Evolutionary conservation across 2,329 filamentous ascomycete species (phyloP), one percentile per base, ranked within the genome.

Genomic region (Stachybotrys echinatus): DNA sequence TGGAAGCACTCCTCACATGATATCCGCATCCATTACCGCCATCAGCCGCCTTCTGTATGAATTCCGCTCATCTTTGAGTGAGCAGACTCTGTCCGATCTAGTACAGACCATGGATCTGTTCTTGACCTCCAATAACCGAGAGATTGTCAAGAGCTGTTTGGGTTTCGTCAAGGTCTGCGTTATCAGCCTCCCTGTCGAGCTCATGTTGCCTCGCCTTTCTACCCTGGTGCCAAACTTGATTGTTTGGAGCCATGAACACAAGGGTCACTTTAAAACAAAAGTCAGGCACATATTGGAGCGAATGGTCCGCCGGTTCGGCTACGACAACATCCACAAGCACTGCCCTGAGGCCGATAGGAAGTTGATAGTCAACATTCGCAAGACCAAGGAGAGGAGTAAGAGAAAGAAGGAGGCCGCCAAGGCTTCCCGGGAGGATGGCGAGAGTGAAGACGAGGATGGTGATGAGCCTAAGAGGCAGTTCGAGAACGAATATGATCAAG

Each of bases 281-380:
- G 92, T 99, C 58, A 97, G 96, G 82, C 92, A 96, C 64, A 97
- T 99, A 55, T 74, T 99, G 17, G 94, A 99, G 72, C 84, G 94
- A 48, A 90, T 96, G 80, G 87, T 97, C 20, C 84, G 92, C 45
- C 84, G 92, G 50, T 97, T 96, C 63, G 92, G 94, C 45, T 87
- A 88, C 43, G 87, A 92, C 2, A 70, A 83, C 23, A 81, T 99
- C 12, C 89, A 94, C 69, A 81, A 82, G 56, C 77, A 88, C 66
- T 92, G 89, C 51, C 92, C 92, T 3, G 89, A 95, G 61, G 82
- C 83, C 20, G 92, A 96, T 70, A 84, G 84, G 58, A 99, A 97
- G 69, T 76, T 99, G 49, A 87, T 99, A 39, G 80, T 85, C 62
- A 96, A 97, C 63, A 96, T 99, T 63, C 88, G 92, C 60, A 99